phyloP scores from a whole-genome alignment of 345 rosid genomes.

The Stellera chamaejasme region DNA sequence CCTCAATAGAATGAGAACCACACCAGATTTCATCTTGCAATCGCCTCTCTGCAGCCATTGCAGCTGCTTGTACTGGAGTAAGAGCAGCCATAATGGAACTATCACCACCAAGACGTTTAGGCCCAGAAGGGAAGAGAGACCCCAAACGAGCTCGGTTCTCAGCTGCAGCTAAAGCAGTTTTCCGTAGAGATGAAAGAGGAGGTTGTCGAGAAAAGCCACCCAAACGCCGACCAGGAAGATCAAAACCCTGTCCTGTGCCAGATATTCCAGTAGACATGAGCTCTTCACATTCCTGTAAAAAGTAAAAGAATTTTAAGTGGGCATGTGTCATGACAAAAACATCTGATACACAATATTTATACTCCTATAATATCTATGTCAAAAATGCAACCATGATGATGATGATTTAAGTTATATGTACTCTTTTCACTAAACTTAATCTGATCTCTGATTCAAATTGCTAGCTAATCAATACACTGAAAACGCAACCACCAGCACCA shows the following conservation, averaged over 20 bases:
- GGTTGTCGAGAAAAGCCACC: constrained; percentile 76
- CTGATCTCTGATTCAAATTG: too few species aligned
- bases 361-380: too few species aligned
- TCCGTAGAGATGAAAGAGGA: constrained; percentile 49
- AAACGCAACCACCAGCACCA: too few species aligned
- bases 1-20: constrained; percentile 51
- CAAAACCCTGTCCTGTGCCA: constrained; percentile 71
- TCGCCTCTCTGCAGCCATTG: constrained; percentile 98
- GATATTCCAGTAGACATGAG: constrained; percentile 60
- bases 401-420: too few species aligned
- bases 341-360: too few species aligned
- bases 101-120: constrained; percentile 79
- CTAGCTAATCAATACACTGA: too few species aligned
- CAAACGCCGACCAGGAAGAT: constrained; percentile 66
- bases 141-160: constrained; percentile 61
- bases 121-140: constrained; percentile 61
- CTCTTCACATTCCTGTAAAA: constrained; percentile 84
- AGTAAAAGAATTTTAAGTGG: neutral
- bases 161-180: constrained; percentile 59
- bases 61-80: constrained; percentile 88
- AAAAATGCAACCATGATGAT: too few species aligned
- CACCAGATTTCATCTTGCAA: constrained; percentile 83
- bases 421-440: too few species aligned
- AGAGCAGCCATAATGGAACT: constrained; percentile 67
- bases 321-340: too few species aligned